Conservation (phyloP, 371 early-diverging fungal genomes). For the Mucor plumbeus region DNA sequence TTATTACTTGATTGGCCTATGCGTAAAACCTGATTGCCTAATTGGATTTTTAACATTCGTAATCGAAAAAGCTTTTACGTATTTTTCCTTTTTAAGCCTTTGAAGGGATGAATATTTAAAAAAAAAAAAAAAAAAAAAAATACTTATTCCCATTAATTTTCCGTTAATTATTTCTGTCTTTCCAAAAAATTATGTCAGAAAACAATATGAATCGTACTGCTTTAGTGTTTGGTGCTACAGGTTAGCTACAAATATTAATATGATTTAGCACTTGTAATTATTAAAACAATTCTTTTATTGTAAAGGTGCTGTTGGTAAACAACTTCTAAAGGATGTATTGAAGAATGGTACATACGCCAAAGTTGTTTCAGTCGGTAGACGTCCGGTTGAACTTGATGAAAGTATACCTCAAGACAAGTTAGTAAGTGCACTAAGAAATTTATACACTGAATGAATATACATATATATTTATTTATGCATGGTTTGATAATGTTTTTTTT, state of each 20-base stretch:
- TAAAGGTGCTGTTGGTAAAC: slow-evolving; percentile 75
- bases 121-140: too few species aligned
- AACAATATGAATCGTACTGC: slow-evolving; percentile 19
- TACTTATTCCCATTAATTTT: background rate
- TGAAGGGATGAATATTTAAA: too few species aligned
- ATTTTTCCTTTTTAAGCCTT: too few species aligned
- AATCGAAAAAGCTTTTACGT: too few species aligned
- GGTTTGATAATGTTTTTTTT: background rate
- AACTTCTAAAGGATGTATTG: slow-evolving; percentile 66
- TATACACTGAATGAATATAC: background rate
- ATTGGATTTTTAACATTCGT: too few species aligned
- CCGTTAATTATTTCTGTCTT: background rate
- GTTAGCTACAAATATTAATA: background rate
- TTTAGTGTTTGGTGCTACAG: slow-evolving; percentile 34
- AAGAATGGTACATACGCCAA: slow-evolving; percentile 60
- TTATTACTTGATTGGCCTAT: too few species aligned
- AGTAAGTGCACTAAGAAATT: slow-evolving; percentile 26
- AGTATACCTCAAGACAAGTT: slow-evolving; percentile 61
- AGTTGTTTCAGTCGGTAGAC: slow-evolving; percentile 70
- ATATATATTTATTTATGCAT: too few species aligned
- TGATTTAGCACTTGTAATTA: too few species aligned
- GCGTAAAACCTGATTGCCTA: too few species aligned
- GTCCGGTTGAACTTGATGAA: slow-evolving; percentile 55
- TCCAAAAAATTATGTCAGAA: background rate
- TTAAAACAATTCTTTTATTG: background rate